Evolutionary conservation across 2,329 filamentous ascomycete species (phyloP), one percentile per base, ranked within the genome.

Genomic region (Albifimbria verrucaria): DNA sequence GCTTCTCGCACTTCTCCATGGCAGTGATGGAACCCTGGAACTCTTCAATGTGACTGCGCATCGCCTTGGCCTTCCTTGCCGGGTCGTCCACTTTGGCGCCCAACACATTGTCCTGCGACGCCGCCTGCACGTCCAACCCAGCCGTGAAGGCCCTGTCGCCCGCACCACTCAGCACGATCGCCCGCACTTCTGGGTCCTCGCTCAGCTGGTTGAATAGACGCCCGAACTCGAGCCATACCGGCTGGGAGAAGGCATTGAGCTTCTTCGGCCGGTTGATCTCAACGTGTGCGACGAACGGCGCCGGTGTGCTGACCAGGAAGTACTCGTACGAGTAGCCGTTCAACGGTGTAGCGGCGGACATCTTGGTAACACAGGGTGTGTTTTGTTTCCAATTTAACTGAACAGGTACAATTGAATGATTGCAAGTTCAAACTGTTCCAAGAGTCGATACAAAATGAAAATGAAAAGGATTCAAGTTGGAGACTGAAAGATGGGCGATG

Each of bases 1-100:
- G 91, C 73, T 97, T 97, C 73, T 94, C 89, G 72, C 93, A 97
- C 61, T 81, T 85, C 69, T 97, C 93, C 50, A 96, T 75, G 15
- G 85, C 80, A 1, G 79, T 80, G 57, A 99, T 85, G 63, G 86
- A 88, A 49, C 81, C 80, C 71, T 99, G 94, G 69, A 97, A 95
- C 57, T 90, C 85, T 55, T 79, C 71, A 53, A 97, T 86, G 67
- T 90, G 81, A 26, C 85, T 80, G 48, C 89, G 81, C 48, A 92
- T 63, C 4, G 64, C 63, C 32, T 79, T 77, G 0, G 88, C 87
- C 59, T 75, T 82, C 57, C 90, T 81, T 2, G 88, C 88, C 1
- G 77, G 68, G 66, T 95, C 91, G 11, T 54, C 49, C 7, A 53
- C 62, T 3, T 60, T 59, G 24, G 66, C 66, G 18, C 65, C 62